Evolutionary conservation across 2,329 filamentous ascomycete genomes (phyloP).

Genomic region (Sporothrix luriei): DNA sequence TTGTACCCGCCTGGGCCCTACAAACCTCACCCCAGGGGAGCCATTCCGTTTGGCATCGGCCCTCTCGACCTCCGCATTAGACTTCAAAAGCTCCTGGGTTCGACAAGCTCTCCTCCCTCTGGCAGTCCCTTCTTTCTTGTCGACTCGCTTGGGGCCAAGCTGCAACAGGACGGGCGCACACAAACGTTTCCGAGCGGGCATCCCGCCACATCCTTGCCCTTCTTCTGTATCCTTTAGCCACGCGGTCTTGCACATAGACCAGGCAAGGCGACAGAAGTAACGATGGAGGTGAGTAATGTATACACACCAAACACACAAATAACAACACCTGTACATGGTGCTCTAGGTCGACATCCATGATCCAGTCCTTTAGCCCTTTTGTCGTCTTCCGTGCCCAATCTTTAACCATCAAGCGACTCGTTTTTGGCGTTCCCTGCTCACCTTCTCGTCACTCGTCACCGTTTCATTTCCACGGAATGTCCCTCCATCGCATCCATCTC

Average conservation of each 20-base stretch:
- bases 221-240: background rate
- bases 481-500: background rate
- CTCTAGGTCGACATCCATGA: background rate
- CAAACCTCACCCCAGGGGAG: constrained; percentile 4
- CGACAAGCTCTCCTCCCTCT: background rate
- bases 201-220: background rate
- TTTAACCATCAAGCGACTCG: background rate
- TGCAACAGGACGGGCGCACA: background rate
- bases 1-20: background rate
- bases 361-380: background rate
- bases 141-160: background rate
- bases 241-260: background rate
- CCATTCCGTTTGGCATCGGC: background rate
- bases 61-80: background rate
- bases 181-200: constrained; percentile 18
- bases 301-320: background rate
- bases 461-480: background rate
- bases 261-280: constrained; percentile 10
- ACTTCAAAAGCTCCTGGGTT: background rate
- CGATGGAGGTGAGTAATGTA: constrained; percentile 30
- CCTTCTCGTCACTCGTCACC: background rate
- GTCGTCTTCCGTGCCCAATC: background rate
- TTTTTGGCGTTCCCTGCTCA: background rate
- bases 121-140: background rate
- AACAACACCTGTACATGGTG: background rate